Conservation (phyloP, 495 filamentous ascomycete genomes). For the Parathielavia hyrcaniae region DNA sequence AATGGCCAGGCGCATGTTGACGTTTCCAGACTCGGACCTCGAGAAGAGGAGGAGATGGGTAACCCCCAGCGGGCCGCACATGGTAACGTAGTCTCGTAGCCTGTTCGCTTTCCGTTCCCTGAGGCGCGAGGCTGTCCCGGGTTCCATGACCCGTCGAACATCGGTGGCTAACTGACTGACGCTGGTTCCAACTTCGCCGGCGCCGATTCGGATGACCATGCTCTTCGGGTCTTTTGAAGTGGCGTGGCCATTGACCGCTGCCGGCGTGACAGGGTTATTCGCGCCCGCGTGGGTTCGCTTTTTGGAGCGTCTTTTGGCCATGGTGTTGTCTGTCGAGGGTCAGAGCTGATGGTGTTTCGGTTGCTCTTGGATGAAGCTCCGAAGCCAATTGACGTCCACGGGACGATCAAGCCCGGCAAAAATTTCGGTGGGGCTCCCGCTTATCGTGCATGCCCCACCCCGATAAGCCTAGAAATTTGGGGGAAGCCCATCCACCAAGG, state of each 20-base stretch:
- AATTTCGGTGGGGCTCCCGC: constrained; percentile 30
- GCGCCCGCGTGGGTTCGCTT: constrained; percentile 80
- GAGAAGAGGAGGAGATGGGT: constrained; percentile 94
- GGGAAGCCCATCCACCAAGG: constrained; percentile 2
- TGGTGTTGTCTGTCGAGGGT: constrained; percentile 33
- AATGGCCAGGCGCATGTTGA: constrained; percentile 81
- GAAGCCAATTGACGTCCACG: constrained; percentile 8
- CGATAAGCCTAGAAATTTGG: constrained; percentile 27
- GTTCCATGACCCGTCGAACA: constrained; percentile 90
- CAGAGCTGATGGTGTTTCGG: constrained; percentile 5
- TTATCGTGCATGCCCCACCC: constrained; percentile 30
- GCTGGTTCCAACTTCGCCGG: constrained; percentile 85
- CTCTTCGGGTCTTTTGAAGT: constrained; percentile 70
- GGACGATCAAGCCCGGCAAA: constrained; percentile 16
- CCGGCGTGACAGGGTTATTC: constrained; percentile 47
- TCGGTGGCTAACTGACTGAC: constrained; percentile 89
- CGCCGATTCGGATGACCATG: constrained; percentile 97
- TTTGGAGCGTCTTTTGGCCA: constrained; percentile 80
- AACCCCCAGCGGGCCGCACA: constrained; percentile 92
- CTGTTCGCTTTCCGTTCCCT: constrained; percentile 86
- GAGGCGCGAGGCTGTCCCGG: constrained; percentile 79
- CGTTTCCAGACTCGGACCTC: constrained; percentile 80
- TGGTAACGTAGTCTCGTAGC: constrained; percentile 85
- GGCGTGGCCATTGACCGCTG: constrained; percentile 36
- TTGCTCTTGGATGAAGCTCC: constrained; percentile 9